Evolutionary conservation across 2,329 filamentous ascomycete species (phyloP), one percentile per base, ranked within the genome.

Genomic region (Beauveria brongniartii): DNA sequence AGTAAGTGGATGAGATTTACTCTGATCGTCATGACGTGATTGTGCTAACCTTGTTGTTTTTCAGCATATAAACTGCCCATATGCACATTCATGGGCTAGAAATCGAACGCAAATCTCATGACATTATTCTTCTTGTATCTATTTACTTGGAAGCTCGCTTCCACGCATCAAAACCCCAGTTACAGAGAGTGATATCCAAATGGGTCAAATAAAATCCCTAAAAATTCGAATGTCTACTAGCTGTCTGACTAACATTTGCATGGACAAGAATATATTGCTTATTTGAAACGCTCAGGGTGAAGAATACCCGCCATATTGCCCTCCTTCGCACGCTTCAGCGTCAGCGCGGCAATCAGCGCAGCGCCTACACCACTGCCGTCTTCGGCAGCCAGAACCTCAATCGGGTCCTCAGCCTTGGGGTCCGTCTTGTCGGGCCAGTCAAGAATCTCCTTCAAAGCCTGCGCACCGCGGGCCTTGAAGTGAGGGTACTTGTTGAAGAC

Each of bases 401-500:
- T 83, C 8, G 92, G 92, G 70, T 97, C 92, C 72, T 92, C 88
- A 69, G 90, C 88, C 74, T 87, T 88, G 55, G 81, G 73, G 67
- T 76, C 77, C 63, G 80, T 82, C 77, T 90, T 90, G 53, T 71
- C 85, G 3, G 89, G 85, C 92, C 93, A 97, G 79, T 96, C 93
- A 43, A 99, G 85, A 66, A 99, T 97, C 80, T 99, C 94, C 60
- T 91, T 87, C 58, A 99, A 83, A 30, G 94, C 94, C 73, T 88
- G 82, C 16, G 94, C 93, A 61, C 93, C 92, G 59, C 94, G 89
- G 62, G 87, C 85, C 82, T 97, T 97, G 84, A 99, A 99, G 77
- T 96, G 90, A 14, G 94, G 94, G 78, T 99, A 99, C 75, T 97
- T 97, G 82, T 96, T 97, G 80, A 99, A 99, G 59, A 99, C 93